Base-by-base conservation (phyloP, 2,329 filamentous ascomycete species). In the Alternaria metachromatica region DNA sequence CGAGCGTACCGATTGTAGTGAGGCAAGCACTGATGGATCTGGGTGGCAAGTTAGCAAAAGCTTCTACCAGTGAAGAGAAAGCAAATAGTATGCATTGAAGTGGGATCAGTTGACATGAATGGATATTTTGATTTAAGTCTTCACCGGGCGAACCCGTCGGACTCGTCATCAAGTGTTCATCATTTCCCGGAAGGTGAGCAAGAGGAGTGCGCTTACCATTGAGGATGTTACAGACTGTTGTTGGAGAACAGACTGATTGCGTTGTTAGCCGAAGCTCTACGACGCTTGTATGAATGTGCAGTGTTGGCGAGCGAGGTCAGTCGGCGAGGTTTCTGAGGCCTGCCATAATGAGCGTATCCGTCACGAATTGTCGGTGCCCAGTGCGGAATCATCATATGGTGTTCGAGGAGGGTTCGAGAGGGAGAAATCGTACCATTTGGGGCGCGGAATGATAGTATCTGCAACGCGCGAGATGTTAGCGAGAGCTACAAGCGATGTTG, bases 261-360 rank as follows among this genome's bases (percentile, higher is more conserved):
- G 20, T 30, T 41, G 55, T 74, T 61, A 72, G 67, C 56, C 21
- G 33, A 33, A 23, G 62, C 63, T 48, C 48, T 55, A 20, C 41
- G 58, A 58, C 44, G 30, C 28, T 33, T 18, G 18, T 20, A 8
- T 51, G 43, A 50, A 30, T 23, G 33, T 60, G 33, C 21, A 43
- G 62, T 48, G n/a, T 45, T 25, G 30, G 23, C 46, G 41, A 62
- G 61, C 58, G 49, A 55, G 78, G 84, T 97, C 94, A 97, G 94
- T 95, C 92, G 94, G 92, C 93, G 89, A 97, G 94, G 94, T 97
- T 97, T 97, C 96, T 93, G 96, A 97, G 93, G 94, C 94, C 93
- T 97, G 93, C 92, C 93, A 83, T 93, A 48, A 92, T 87, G 83
- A 78, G 93, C 93, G 88, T 91, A 88, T 89, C 94, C 92, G 81